These are phyloP conservation scores for Melampsora larici-populina DNA, from an alignment of 1,284 basidiomycete genomes.

Conservation along the genomic window DNA sequence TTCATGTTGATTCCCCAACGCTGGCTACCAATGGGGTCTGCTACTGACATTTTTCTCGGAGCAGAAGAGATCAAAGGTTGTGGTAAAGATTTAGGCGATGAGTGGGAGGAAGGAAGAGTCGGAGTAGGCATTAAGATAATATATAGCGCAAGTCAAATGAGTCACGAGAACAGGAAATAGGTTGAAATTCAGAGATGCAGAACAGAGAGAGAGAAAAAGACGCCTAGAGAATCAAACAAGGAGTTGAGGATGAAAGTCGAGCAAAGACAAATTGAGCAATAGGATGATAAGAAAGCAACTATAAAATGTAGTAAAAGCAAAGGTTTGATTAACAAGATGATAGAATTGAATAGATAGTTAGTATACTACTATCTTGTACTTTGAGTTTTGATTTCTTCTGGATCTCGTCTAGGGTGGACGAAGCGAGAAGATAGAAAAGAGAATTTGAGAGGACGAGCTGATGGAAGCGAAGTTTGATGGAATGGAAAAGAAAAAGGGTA, in stretches of 20 bases:
- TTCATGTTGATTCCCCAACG: background rate
- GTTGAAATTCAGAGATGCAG: background rate
- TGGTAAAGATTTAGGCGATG: background rate
- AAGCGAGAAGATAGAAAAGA: background rate
- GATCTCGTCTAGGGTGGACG: background rate
- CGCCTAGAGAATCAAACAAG: conserved; percentile 5
- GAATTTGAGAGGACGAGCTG: background rate
- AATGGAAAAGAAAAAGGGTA: too few relatives aligned
- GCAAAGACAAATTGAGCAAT: background rate
- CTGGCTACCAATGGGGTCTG: background rate
- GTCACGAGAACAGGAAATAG: background rate
- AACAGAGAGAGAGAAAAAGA: background rate
- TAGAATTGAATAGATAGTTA: too few relatives aligned
- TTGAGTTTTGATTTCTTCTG: background rate
- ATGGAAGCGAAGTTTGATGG: background rate
- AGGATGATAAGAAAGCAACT: background rate
- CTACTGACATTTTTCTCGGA: background rate
- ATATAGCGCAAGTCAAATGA: background rate
- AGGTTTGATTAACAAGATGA: too few relatives aligned
- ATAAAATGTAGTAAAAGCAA: background rate
- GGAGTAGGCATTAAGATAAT: background rate
- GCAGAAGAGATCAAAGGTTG: background rate
- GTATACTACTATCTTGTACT: too few relatives aligned
- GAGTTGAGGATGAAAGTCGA: background rate
- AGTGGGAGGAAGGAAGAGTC: conserved; percentile 1